These are phyloP conservation scores for Cephalotrichum gorgonifer DNA, from an alignment of 2,329 filamentous ascomycete species.

Conservation along the genomic window DNA sequence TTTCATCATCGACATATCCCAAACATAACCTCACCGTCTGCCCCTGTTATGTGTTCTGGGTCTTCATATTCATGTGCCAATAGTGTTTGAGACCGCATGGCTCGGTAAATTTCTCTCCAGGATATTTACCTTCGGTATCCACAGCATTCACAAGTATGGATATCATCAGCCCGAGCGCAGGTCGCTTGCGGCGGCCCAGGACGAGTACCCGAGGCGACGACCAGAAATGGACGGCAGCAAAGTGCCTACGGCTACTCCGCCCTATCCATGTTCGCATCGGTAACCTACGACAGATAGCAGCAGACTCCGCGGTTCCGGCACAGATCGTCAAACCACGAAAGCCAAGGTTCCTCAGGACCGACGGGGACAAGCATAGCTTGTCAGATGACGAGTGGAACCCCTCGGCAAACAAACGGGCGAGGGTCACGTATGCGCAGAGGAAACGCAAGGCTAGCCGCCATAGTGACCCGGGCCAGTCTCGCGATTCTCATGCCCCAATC, in stretches of 20 bases:
- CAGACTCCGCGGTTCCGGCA: not conserved
- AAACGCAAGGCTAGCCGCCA: not conserved
- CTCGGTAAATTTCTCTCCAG: not conserved
- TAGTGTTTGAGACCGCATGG: not conserved
- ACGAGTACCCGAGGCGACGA: constrained; percentile 1
- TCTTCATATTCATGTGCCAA: not conserved
- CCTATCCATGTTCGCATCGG: constrained; percentile 31
- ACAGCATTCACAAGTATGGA: constrained; percentile 1
- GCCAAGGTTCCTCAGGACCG: not conserved
- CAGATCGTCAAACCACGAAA: not conserved
- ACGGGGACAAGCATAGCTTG: not conserved
- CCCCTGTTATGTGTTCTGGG: too few species aligned
- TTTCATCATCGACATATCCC: not conserved
- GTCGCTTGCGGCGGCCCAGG: not conserved
- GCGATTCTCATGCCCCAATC: not conserved
- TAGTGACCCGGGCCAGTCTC: not conserved
- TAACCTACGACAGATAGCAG: constrained; percentile 1
- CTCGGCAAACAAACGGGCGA: not conserved
- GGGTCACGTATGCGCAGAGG: constrained; percentile 2
- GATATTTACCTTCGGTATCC: not conserved
- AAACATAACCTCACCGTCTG: too few species aligned
- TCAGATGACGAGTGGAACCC: constrained; percentile 1
- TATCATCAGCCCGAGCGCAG: not conserved
- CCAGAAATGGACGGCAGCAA: constrained; percentile 34
- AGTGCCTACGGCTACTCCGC: constrained; percentile 35